phyloP scores from a whole-genome alignment of 805 yeast genomes.

The Kregervanrija pseudodelftensis region DNA sequence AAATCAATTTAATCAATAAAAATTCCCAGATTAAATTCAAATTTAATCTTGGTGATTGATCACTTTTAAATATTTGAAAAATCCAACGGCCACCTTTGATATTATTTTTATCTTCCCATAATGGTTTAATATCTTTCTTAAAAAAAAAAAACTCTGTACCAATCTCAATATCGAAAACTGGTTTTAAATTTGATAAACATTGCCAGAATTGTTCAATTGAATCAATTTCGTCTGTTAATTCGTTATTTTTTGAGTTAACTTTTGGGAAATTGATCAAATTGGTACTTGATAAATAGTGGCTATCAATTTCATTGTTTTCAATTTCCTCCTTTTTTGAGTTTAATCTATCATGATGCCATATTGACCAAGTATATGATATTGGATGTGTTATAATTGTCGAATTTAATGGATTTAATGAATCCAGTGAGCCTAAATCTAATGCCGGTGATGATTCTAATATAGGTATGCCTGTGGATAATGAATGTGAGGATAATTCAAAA shows the following conservation, averaged over 20 bases:
- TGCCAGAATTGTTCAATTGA: slow-evolving; percentile 50
- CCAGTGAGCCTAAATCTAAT: too few relatives aligned
- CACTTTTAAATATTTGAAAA: slow-evolving; percentile 21
- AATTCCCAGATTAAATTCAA: slow-evolving; percentile 48
- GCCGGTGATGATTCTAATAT: too few relatives aligned
- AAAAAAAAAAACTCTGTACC: slow-evolving; percentile 52
- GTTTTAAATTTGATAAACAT: slow-evolving; percentile 33
- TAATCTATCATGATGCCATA: slow-evolving; percentile 39
- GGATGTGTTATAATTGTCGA: slow-evolving; percentile 19
- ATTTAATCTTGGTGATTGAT: slow-evolving; percentile 15
- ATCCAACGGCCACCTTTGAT: slow-evolving; percentile 59
- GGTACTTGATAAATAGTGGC: slow-evolving; percentile 37
- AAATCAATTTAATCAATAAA: slow-evolving; percentile 41
- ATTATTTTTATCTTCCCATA: slow-evolving; percentile 63
- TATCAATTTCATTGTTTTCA: slow-evolving; percentile 1
- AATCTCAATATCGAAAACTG: slow-evolving; percentile 31
- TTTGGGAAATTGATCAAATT: slow-evolving; percentile 34
- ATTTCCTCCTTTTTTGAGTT: slow-evolving; percentile 14
- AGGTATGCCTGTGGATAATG: too few relatives aligned
- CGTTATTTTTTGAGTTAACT: slow-evolving; percentile 14
- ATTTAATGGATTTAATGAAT: too few relatives aligned
- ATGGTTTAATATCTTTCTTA: slow-evolving; percentile 53
- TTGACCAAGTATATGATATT: slow-evolving; percentile 42
- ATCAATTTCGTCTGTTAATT: slow-evolving; percentile 26
- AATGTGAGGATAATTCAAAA: too few relatives aligned